Conservation (phyloP, 116 monocot species). For the Posidonia oceanica region DNA sequence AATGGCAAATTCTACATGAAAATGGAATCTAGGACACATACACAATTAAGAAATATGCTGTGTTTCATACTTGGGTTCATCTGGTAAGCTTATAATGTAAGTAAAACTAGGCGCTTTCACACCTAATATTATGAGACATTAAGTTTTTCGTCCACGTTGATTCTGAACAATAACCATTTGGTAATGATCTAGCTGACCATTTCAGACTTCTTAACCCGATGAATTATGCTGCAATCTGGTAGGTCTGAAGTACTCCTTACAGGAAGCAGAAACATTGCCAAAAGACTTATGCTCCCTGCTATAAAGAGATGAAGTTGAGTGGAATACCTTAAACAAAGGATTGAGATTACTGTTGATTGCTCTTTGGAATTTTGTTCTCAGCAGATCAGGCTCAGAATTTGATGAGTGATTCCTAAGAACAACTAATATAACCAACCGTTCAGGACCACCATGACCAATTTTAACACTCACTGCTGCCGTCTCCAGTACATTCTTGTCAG, state of each 20-base stretch:
- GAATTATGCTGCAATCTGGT: no score
- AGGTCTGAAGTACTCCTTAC: not conserved
- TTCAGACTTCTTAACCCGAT: no score
- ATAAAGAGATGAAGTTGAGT: not conserved
- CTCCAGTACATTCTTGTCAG: conserved; percentile 64
- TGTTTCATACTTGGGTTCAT: no score
- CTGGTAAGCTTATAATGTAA: no score
- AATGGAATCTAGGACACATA: no score
- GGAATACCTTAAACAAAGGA: conserved; percentile 83
- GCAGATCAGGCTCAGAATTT: conserved; percentile 18
- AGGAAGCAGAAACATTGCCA: not conserved
- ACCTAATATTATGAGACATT: no score
- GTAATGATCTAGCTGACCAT: no score
- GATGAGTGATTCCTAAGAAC: conserved; percentile 38
- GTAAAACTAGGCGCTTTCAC: no score
- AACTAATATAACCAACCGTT: conserved; percentile 62
- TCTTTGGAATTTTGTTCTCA: conserved; percentile 54
- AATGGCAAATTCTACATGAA: no score
- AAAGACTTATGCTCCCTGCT: not conserved
- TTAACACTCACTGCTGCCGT: conserved; percentile 74
- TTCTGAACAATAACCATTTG: no score
- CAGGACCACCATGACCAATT: conserved; percentile 50
- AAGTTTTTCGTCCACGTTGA: no score
- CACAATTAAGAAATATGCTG: no score
- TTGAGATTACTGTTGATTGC: conserved; percentile 73